These are phyloP conservation scores for Amanita phalloides DNA, from an alignment of 768 basidiomycete species.

Conservation along the genomic window DNA sequence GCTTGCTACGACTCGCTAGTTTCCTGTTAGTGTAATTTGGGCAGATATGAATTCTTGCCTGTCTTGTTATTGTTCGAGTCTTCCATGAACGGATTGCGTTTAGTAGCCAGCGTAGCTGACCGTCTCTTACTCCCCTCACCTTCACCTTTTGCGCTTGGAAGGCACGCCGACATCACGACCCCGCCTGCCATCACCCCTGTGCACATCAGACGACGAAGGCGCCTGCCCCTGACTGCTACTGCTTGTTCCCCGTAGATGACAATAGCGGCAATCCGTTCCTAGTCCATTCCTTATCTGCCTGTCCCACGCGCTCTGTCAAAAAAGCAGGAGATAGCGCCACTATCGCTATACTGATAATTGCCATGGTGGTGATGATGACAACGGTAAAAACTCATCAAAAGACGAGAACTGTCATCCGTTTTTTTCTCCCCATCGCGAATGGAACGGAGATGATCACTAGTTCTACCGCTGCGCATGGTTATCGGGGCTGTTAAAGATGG, in stretches of 20 bases:
- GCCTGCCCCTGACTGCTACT: not conserved
- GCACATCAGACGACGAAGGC: not conserved
- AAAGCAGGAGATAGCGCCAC: not conserved
- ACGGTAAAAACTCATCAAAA: too few species aligned
- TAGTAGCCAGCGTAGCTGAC: slow-evolving; percentile 1
- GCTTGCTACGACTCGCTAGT: not conserved
- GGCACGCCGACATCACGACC: not conserved
- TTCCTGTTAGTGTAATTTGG: not conserved
- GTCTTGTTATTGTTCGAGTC: not conserved
- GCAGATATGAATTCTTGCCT: not conserved
- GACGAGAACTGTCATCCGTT: not conserved
- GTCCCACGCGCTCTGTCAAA: not conserved
- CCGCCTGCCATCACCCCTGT: not conserved
- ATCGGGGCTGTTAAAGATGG: too few species aligned
- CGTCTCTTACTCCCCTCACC: not conserved
- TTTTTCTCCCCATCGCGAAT: not conserved
- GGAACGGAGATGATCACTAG: not conserved
- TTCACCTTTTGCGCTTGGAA: not conserved
- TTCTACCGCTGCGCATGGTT: too few species aligned
- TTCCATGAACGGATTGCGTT: not conserved
- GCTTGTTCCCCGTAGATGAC: not conserved
- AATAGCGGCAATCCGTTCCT: not conserved
- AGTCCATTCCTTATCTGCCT: not conserved
- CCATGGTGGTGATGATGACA: not conserved
- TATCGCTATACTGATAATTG: not conserved